A percentile compares a stretch with the other conserved stretches of the same genome.
These are phyloP conservation scores for Calocera cornea DNA, from an alignment of 768 basidiomycete genomes.

Conservation along the genomic window DNA sequence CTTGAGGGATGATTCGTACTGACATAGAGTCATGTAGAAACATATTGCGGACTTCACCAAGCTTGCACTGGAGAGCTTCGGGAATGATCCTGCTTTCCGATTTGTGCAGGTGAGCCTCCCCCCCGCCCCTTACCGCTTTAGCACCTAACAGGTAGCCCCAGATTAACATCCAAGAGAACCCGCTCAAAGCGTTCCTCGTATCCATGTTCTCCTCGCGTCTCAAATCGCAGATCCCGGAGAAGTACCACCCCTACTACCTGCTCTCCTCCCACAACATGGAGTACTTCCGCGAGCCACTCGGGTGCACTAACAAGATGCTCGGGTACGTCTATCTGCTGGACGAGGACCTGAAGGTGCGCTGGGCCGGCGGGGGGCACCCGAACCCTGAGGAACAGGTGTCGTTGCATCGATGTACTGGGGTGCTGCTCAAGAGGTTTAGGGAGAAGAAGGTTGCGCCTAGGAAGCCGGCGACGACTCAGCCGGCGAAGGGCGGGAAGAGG, in stretches of 20 bases:
- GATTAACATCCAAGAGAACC: constrained; percentile 90
- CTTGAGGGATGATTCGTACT: neutral
- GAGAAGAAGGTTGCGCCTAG: neutral
- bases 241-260: constrained; percentile 57
- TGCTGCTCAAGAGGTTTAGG: constrained; percentile 42
- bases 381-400: constrained; percentile 55
- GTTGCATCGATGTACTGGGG: constrained; percentile 53
- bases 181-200: constrained; percentile 81
- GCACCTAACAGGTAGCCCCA: constrained; percentile 11
- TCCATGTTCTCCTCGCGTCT: constrained; percentile 69
- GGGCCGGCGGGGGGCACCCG: constrained; percentile 85
- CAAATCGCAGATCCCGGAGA: constrained; percentile 46
- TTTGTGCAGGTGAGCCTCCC: constrained; percentile 44
- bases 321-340: constrained; percentile 91
- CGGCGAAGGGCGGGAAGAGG: neutral
- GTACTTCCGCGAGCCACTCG: constrained; percentile 69
- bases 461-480: no score
- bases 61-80: constrained; percentile 40
- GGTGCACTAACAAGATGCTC: constrained; percentile 77
- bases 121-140: no score
- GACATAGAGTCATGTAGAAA: constrained; percentile 36
- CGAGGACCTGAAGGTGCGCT: constrained; percentile 67
- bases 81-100: constrained; percentile 47
- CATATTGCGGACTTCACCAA: constrained; percentile 62
- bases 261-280: constrained; percentile 76